phyloP scores from a whole-genome alignment of 768 basidiomycete species.

The Chalciporus piperatus region DNA sequence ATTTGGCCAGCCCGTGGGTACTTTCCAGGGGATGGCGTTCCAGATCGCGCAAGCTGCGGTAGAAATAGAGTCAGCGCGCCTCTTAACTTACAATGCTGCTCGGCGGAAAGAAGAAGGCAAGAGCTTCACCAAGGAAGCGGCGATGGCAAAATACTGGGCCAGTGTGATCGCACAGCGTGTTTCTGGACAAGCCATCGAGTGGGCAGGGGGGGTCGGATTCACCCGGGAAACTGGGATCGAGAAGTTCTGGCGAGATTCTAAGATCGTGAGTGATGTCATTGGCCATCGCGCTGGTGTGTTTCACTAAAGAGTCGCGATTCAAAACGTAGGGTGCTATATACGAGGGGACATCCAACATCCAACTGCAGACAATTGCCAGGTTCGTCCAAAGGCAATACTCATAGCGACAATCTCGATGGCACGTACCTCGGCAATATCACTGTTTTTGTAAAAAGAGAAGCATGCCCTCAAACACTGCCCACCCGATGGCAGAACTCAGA shows the following conservation, averaged over 20 bases:
- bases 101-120: conserved; percentile 89
- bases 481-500: conserved; percentile 84
- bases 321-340: conserved; percentile 75
- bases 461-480: conserved; percentile 86
- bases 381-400: conserved; percentile 85
- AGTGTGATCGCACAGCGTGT: conserved; percentile 89
- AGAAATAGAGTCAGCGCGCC: conserved; percentile 84
- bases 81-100: conserved; percentile 96
- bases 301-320: conserved; percentile 4
- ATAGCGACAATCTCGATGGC: conserved; percentile 25
- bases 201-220: conserved; percentile 92
- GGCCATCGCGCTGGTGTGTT: neutral
- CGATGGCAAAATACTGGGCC: conserved; percentile 96
- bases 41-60: conserved; percentile 89
- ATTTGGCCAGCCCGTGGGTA: conserved; percentile 91
- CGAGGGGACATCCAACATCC: conserved; percentile 97
- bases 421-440: conserved; percentile 6
- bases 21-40: conserved; percentile 95
- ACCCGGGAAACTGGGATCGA: conserved; percentile 94
- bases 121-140: conserved; percentile 88
- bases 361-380: conserved; percentile 93
- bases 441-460: conserved; percentile 53
- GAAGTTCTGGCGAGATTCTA: conserved; percentile 95
- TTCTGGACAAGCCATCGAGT: conserved; percentile 88
- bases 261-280: conserved; percentile 64